Percentiles rank a stretch among this genome's conserved stretches.
These are phyloP conservation scores for Mycena sanguinolenta DNA, from an alignment of 768 basidiomycete genomes.

Conservation along the genomic window DNA sequence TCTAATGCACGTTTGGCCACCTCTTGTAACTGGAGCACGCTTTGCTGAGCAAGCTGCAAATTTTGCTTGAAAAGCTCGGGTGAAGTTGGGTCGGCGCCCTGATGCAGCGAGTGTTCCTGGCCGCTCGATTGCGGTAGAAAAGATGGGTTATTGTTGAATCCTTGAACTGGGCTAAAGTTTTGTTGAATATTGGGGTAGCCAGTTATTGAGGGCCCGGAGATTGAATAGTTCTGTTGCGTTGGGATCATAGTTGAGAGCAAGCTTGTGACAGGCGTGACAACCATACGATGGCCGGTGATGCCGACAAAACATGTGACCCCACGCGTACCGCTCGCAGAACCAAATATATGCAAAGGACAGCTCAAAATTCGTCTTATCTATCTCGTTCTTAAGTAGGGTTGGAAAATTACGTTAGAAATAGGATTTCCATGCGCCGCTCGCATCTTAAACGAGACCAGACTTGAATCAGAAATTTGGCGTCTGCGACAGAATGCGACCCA, in stretches of 20 bases:
- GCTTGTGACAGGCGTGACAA: too few species aligned
- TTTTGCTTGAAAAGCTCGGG: constrained; percentile 75
- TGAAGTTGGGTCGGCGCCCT: constrained; percentile 67
- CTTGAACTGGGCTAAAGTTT: constrained; percentile 6
- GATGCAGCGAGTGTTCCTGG: constrained; percentile 40
- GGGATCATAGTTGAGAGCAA: constrained; percentile 23
- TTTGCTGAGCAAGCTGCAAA: constrained; percentile 60
- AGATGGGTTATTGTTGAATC: neutral
- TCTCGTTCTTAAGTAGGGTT: too few species aligned
- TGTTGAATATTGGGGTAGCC: constrained; percentile 11
- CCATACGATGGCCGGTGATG: too few species aligned
- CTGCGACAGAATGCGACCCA: too few species aligned
- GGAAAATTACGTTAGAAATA: too few species aligned
- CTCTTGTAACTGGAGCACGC: constrained; percentile 62
- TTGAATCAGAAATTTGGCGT: too few species aligned
- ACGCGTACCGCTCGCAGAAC: too few species aligned
- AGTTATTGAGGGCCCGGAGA: constrained; percentile 13
- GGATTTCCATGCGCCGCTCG: too few species aligned
- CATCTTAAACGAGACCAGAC: too few species aligned
- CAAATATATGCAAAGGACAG: too few species aligned
- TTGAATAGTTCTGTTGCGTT: constrained; percentile 10
- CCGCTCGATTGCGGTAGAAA: constrained; percentile 20
- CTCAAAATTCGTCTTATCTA: too few species aligned
- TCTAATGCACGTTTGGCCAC: constrained; percentile 62
- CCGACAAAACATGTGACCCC: too few species aligned